Evolutionary conservation across 2,329 filamentous ascomycete species (phyloP).

Genomic region (Penicillium oxalicum): DNA sequence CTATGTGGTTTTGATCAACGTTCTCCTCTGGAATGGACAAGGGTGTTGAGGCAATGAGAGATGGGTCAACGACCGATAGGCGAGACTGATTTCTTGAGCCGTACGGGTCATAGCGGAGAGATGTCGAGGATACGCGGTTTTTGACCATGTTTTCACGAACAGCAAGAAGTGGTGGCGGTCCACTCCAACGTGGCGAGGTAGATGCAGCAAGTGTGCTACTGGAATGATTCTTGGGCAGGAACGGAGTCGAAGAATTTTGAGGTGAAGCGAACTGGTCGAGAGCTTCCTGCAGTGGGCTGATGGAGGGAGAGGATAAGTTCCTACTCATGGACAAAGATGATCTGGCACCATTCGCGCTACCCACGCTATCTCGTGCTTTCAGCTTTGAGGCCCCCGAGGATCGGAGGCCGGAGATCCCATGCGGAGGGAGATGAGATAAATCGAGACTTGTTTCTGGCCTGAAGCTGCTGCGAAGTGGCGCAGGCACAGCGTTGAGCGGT

Average conservation of each 20-base stretch:
- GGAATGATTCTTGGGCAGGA: slow-evolving; percentile 16
- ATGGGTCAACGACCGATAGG: slow-evolving; percentile 20
- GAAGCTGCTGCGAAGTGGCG: slow-evolving; percentile 28
- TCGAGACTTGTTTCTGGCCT: slow-evolving; percentile 7
- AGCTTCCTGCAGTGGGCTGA: slow-evolving; percentile 2
- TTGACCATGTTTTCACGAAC: slow-evolving; percentile 50
- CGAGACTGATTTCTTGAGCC: slow-evolving; percentile 23
- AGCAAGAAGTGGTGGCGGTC: slow-evolving; percentile 46
- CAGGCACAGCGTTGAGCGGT: slow-evolving; percentile 46
- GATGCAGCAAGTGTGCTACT: slow-evolving; percentile 11
- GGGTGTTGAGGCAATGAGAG: slow-evolving; percentile 14
- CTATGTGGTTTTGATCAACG: slow-evolving; percentile 2
- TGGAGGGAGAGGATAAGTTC: slow-evolving; percentile 13
- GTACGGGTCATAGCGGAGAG: slow-evolving; percentile 29
- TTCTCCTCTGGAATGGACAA: slow-evolving; percentile 23
- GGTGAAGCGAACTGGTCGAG: slow-evolving; percentile 1
- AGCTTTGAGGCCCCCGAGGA: slow-evolving; percentile 3
- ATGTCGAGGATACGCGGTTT: slow-evolving; percentile 34
- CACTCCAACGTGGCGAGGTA: slow-evolving; percentile 22
- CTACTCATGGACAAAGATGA: slow-evolving; percentile 4
- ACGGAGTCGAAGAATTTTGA: slow-evolving; percentile 18
- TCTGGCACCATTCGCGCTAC: slow-evolving; percentile 2
- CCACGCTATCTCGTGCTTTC: slow-evolving; percentile 8
- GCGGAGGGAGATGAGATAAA: slow-evolving; percentile 13
- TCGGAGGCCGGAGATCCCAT: slow-evolving; percentile 5